Base-by-base conservation (phyloP, 176 grass and related monocot species). In the Lolium multiflorum region DNA sequence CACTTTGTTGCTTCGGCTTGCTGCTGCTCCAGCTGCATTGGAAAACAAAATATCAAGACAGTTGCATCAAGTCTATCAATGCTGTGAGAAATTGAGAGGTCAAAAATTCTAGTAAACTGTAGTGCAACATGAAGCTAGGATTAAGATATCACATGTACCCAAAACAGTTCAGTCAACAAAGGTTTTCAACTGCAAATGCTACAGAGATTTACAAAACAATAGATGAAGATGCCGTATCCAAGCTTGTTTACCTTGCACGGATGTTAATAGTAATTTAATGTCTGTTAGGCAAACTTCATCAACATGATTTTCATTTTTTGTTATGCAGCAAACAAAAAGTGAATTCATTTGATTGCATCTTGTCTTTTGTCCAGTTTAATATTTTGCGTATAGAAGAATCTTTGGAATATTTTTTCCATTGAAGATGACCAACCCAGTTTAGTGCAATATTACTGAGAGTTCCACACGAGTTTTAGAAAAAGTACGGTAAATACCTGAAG, bases 21-120 rank as follows among this genome's bases (percentile, higher is more conserved):
- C 56, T 83, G 46, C 44, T 83, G 58, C 80, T 90, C 71, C 61
- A 92, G 77, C 90, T 97, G 85, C 90, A 90, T 79, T 46, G n/a
- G 51, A 81, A 24, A 86, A 73, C 14, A 77, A 17, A 83, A 68
- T 28, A 58, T 39, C 22, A 25, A 5, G 11, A 73, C 48, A 81
- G 69, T 71, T 65, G 35, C 1, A 54, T 75, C 3, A 43, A 20
- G 20, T 65, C 60, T 52, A 84, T 44, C 2, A 44, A 6, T 44
- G 8, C 31, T 55, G 11, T 8, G 24, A 46, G 52, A 49, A 62
- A 51, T 64, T 28, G 24, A 64, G 12, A 28, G 5, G 51, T 1
- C 46, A 13, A 26, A 9, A 26, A 47, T 18, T 60, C 14, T 52
- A 58, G 16, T 21, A 7, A 18, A n/a, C 15, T 28, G 18, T 64